Evolutionary conservation across 108 stramenopile genomes (phyloP).

Genomic region (Fragilariopsis cylindrus): DNA sequence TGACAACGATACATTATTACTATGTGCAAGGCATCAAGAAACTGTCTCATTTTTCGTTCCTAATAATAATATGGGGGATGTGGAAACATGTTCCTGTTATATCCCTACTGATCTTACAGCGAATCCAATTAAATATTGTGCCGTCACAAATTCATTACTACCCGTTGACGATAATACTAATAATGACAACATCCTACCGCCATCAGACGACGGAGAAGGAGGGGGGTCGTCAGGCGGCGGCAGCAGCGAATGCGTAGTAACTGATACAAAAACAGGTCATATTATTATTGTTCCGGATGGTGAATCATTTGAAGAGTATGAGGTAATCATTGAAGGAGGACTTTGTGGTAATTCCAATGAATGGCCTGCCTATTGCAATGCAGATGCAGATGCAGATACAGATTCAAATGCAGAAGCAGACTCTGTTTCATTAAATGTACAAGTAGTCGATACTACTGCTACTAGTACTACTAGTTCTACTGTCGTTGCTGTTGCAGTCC

Average conservation of each 20-base stretch:
- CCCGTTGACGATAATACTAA: not conserved
- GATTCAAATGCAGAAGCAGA: not conserved
- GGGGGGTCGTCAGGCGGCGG: too few relatives aligned
- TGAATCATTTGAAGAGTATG: slow-evolving; percentile 4
- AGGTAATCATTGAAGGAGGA: not conserved
- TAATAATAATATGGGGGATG: not conserved
- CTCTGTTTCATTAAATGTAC: not conserved
- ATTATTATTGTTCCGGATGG: not conserved
- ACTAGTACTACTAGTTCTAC: too few relatives aligned
- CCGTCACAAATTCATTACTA: not conserved
- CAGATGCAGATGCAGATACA: too few relatives aligned
- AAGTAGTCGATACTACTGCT: too few relatives aligned
- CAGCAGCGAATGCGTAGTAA: not conserved
- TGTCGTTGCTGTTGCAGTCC: too few relatives aligned
- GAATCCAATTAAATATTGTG: not conserved
- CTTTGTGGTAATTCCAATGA: not conserved
- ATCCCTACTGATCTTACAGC: not conserved
- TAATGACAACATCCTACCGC: not conserved
- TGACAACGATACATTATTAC: not conserved
- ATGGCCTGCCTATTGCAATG: slow-evolving; percentile 2
- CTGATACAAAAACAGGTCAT: not conserved
- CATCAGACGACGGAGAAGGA: not conserved
- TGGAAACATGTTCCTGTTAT: slow-evolving; percentile 7
- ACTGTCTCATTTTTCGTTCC: slow-evolving; percentile 13
- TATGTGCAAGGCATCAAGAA: slow-evolving; percentile 22